A percentile compares a stretch with the other conserved stretches of the same genome.
phyloP scores from a whole-genome alignment of 805 yeast genomes.

The Nakazawaea ishiwadae region DNA sequence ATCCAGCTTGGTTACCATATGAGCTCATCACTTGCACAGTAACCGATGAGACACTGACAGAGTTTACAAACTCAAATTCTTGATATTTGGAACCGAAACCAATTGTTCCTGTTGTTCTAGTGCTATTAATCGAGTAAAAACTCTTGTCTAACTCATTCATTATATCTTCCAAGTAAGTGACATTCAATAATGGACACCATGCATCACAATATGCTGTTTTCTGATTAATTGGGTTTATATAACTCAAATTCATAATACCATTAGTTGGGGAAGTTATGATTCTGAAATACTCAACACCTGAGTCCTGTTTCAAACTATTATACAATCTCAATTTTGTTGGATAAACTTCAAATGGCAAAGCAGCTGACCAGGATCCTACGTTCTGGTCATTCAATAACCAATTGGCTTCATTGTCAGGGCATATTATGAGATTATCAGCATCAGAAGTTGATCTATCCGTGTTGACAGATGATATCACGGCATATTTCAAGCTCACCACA shows the following conservation, averaged over 20 bases:
- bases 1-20: conserved; percentile 65
- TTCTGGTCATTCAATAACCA: conserved; percentile 51
- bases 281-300: conserved; percentile 60
- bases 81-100: conserved; percentile 51
- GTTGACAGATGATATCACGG: conserved; percentile 45
- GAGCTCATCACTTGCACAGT: conserved; percentile 61
- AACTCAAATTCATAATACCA: conserved; percentile 90
- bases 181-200: conserved; percentile 69
- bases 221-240: conserved; percentile 69
- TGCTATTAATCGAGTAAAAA: conserved; percentile 14
- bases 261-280: conserved; percentile 71
- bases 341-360: conserved; percentile 46
- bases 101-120: conserved; percentile 13
- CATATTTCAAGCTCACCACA: conserved; percentile 52
- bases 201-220: conserved; percentile 71
- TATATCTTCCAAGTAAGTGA: conserved; percentile 27
- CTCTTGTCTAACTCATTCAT: conserved; percentile 19
- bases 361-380: conserved; percentile 64
- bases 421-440: conserved; percentile 37
- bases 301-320: conserved; percentile 44
- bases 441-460: conserved; percentile 26
- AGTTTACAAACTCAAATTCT: conserved; percentile 78
- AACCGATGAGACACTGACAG: conserved; percentile 53
- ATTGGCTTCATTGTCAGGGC: conserved; percentile 46
- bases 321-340: conserved; percentile 76